Evolutionary conservation across 306 rosid species (phyloP).

Genomic region (Malus asiatica): DNA sequence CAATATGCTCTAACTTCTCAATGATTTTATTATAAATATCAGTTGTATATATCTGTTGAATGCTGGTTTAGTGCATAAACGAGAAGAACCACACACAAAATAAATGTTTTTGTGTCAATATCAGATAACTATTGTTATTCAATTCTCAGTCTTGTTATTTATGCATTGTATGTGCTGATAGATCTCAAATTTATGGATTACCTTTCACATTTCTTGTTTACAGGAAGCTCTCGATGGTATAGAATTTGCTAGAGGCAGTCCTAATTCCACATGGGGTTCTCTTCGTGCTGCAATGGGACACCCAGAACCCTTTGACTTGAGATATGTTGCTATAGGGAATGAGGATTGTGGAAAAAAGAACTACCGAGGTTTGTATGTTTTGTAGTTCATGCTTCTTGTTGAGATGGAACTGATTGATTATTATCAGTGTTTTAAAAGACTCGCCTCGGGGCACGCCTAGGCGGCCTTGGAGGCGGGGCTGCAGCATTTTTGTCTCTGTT

Average conservation of each 20-base stretch:
- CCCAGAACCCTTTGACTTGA: conserved; percentile 64
- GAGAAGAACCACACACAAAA: not conserved
- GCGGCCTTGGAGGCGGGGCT: too few species aligned
- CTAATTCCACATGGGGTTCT: conserved; percentile 63
- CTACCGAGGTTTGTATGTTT: conserved; percentile 49
- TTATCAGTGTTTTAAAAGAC: not conserved
- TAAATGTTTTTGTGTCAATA: not conserved
- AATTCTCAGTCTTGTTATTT: not conserved
- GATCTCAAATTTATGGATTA: not conserved
- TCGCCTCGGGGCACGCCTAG: too few species aligned
- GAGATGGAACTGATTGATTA: not conserved
- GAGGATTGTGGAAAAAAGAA: conserved; percentile 57
- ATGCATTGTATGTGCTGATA: not conserved
- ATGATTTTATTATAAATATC: not conserved
- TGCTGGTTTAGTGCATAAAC: not conserved
- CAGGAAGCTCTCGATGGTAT: conserved; percentile 95
- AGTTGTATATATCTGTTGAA: not conserved
- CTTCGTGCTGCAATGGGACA: conserved; percentile 76
- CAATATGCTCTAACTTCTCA: not conserved
- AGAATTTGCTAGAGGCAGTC: conserved; percentile 77
- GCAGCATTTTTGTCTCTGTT: too few species aligned
- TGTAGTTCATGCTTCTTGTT: not conserved
- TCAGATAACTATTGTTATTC: not conserved
- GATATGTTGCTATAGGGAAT: conserved; percentile 69
- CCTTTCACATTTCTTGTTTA: not conserved